Evolutionary conservation across 495 filamentous ascomycete genomes (phyloP).

Genomic region (Chaetomidium leptoderma): DNA sequence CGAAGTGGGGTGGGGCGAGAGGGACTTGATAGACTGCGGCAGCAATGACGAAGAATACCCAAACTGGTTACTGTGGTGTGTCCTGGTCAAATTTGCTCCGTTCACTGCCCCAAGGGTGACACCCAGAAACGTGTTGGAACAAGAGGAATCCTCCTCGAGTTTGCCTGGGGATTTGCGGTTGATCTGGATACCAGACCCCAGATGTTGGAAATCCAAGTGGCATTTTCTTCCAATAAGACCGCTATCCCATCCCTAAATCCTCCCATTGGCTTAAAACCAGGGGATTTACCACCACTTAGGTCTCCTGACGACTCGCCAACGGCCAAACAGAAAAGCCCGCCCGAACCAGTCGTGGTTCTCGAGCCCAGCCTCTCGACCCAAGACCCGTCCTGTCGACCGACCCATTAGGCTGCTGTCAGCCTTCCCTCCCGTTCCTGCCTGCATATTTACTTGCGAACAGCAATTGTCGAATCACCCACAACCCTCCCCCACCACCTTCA

Average conservation of each 20-base stretch:
- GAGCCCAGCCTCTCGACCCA: slow-evolving; percentile 25
- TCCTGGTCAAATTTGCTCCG: no score
- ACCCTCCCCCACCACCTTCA: slow-evolving; percentile 31
- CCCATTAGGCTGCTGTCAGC: slow-evolving; percentile 27
- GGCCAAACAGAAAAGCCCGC: slow-evolving; percentile 6
- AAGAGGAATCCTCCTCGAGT: no score
- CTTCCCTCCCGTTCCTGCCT: slow-evolving; percentile 38
- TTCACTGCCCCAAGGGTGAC: no score
- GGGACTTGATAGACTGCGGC: not conserved
- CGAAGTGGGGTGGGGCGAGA: slow-evolving; percentile 7
- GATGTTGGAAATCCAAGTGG: not conserved
- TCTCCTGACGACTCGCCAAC: not conserved
- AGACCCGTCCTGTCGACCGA: slow-evolving; percentile 23
- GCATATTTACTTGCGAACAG: slow-evolving; percentile 32
- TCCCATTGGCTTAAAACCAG: slow-evolving; percentile 28
- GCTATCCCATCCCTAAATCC: not conserved
- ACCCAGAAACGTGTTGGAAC: no score
- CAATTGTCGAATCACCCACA: slow-evolving; percentile 40
- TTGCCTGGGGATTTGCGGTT: not conserved
- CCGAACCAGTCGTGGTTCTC: slow-evolving; percentile 17
- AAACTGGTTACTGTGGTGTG: not conserved
- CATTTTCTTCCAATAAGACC: slow-evolving; percentile 28
- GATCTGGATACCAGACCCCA: not conserved
- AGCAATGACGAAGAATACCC: not conserved
- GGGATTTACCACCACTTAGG: slow-evolving; percentile 20